Percentiles rank a stretch among this genome's conserved stretches.
These are phyloP conservation scores for Aspergillus campestris DNA, from an alignment of 495 filamentous ascomycete genomes.

Conservation along the genomic window DNA sequence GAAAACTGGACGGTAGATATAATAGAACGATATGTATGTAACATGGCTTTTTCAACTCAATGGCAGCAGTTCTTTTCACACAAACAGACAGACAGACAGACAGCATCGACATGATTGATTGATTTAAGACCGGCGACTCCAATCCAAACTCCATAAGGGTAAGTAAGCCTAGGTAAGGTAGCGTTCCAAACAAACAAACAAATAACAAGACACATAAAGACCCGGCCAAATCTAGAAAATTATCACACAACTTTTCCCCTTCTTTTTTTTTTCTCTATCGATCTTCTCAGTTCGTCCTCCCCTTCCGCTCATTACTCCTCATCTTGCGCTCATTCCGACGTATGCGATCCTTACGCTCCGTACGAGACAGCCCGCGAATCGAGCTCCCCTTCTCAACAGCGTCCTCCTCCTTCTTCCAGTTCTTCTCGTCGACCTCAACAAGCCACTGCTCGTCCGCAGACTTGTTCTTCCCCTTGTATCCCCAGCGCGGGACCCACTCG, in stretches of 20 bases:
- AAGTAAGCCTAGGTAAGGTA: slow-evolving; percentile 10
- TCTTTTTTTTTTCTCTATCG: slow-evolving; percentile 2
- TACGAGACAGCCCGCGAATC: slow-evolving; percentile 52
- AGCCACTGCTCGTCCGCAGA: slow-evolving; percentile 62
- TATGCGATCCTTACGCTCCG: slow-evolving; percentile 55
- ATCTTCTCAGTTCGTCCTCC: slow-evolving; percentile 32
- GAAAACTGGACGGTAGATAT: neutral
- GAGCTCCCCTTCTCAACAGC: slow-evolving; percentile 50
- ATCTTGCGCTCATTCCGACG: slow-evolving; percentile 62
- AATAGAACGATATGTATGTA: neutral
- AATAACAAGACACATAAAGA: slow-evolving; percentile 8
- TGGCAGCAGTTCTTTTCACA: neutral
- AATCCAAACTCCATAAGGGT: slow-evolving; percentile 19
- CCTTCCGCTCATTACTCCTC: slow-evolving; percentile 57
- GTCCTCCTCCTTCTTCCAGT: slow-evolving; percentile 54
- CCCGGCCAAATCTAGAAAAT: neutral
- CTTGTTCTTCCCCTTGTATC: slow-evolving; percentile 89
- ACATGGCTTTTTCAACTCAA: slow-evolving; percentile 11
- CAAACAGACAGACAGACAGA: slow-evolving; percentile 4
- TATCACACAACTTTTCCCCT: neutral
- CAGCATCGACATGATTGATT: slow-evolving; percentile 4
- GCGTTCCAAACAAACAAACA: slow-evolving; percentile 13
- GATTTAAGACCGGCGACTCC: slow-evolving; percentile 14
- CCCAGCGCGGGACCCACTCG: slow-evolving; percentile 89
- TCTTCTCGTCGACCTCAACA: slow-evolving; percentile 79